Evolutionary conservation across 805 yeast species (phyloP).

Genomic region (Saccharomyces jurei): DNA sequence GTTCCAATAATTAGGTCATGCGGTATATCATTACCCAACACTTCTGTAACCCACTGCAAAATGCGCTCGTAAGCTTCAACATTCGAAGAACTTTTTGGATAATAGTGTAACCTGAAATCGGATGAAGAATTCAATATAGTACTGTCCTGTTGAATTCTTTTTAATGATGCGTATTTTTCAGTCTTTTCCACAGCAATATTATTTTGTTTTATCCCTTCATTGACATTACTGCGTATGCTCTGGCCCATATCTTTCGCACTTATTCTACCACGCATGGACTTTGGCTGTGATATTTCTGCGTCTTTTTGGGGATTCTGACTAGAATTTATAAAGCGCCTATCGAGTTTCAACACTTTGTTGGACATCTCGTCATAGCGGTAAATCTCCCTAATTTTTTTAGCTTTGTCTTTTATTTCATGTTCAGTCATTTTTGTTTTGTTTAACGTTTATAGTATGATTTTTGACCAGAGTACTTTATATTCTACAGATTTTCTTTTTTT

Average conservation of each 20-base stretch:
- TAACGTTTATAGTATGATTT: too few species aligned
- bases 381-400: slow-evolving; percentile 24
- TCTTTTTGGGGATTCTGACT: slow-evolving; percentile 34
- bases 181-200: slow-evolving; percentile 12
- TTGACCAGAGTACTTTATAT: not conserved
- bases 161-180: slow-evolving; percentile 11
- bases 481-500: not conserved
- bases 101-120: slow-evolving; percentile 48
- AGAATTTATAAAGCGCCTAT: slow-evolving; percentile 42
- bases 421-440: slow-evolving; percentile 7
- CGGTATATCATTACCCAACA: slow-evolving; percentile 63
- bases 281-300: slow-evolving; percentile 56
- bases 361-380: slow-evolving; percentile 70
- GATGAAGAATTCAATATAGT: slow-evolving; percentile 32
- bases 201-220: slow-evolving; percentile 12
- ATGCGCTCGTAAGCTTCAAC: slow-evolving; percentile 45
- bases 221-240: slow-evolving; percentile 4
- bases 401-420: slow-evolving; percentile 7
- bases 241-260: slow-evolving; percentile 64
- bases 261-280: slow-evolving; percentile 64
- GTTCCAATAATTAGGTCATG: slow-evolving; percentile 52
- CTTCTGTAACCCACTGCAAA: slow-evolving; percentile 48
- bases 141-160: not conserved
- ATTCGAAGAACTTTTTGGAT: slow-evolving; percentile 52
- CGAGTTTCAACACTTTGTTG: slow-evolving; percentile 59